Evolutionary conservation across 1,284 basidiomycete genomes (phyloP), one percentile per base, ranked within the genome.

Genomic region (Rhodotorula sp.): DNA sequence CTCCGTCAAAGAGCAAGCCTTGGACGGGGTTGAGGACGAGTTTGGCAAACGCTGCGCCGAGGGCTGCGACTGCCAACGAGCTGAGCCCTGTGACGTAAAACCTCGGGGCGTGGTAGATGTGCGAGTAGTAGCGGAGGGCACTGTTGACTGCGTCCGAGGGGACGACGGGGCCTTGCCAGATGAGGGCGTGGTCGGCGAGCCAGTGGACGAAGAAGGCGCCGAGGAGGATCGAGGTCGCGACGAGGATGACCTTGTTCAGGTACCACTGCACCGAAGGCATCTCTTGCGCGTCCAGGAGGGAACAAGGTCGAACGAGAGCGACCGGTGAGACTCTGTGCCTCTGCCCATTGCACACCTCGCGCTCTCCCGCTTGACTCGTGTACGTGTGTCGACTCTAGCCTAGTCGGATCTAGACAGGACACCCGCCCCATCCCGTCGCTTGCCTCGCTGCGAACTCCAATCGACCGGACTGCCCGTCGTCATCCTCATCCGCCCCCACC

Each of bases 1-100:
- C 74, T 19, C 72, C 69, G 43, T 76, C 74, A 26, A 76, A 76
- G 15, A 76, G 63, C 23, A 71, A 57, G 1, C 72, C 72, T 31
- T 26, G 18, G 34, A 68, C 58, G 15, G 69, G 69, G 34, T 65
- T 70, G 15, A 70, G 54, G n/a, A 66, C 28, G 38, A 76, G 54
- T 49, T 73, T 71, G 48, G 59, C 10, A 8, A 50, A 4, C 7
- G 65, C 28, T 1, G 68, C 43, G n/a, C 31, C 61, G 52, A 67
- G 38, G 23, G 71, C 66, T 19, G 59, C 4, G 18, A 34, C 57
- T 15, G 64, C 67, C n/a, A 69, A 26, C 6, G 16, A 47, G n/a
- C 65, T 61, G 14, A 74, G 55, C n/a, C 58, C 63, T 6, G 62
- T 23, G 3, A 43, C 64, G 60, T 69, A 74, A 57, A 62, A 67